Conservation (phyloP, 306 rosid genomes). For the Glycine tomentella region DNA sequence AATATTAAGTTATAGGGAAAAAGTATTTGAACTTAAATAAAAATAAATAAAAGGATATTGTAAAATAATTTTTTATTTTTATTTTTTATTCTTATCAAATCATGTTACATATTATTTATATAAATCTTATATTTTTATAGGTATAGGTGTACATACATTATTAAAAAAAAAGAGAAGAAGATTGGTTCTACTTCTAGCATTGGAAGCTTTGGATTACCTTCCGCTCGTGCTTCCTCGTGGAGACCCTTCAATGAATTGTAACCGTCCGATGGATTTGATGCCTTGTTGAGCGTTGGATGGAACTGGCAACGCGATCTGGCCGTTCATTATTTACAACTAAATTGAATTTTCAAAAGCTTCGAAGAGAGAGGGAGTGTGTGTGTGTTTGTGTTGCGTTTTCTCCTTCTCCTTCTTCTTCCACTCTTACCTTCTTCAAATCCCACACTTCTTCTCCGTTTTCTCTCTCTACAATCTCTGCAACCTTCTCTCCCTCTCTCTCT, state of each 20-base stretch:
- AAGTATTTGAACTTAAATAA: no score
- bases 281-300: slow-evolving; percentile 54
- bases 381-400: slow-evolving; percentile 15
- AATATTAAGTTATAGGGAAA: no score
- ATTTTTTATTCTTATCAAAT: no score
- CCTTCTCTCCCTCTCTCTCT: slow-evolving; percentile 45
- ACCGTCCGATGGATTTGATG: slow-evolving; percentile 48
- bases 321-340: slow-evolving; percentile 70
- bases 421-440: slow-evolving; percentile 38
- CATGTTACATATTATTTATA: no score
- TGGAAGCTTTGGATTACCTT: not conserved
- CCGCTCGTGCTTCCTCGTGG: not conserved
- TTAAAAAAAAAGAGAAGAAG: no score
- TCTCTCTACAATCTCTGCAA: slow-evolving; percentile 46
- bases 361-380: slow-evolving; percentile 86
- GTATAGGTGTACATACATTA: no score
- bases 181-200: not conserved
- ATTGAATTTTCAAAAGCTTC: slow-evolving; percentile 97
- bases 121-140: no score
- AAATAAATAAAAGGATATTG: no score
- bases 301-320: slow-evolving; percentile 48
- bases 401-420: slow-evolving; percentile 42
- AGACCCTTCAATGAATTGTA: slow-evolving; percentile 57
- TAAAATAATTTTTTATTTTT: no score
- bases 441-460: not conserved